Percentiles rank a stretch among this genome's conserved stretches.
phyloP scores from a whole-genome alignment of 345 rosid genomes.

The Streptanthus diversifolius region DNA sequence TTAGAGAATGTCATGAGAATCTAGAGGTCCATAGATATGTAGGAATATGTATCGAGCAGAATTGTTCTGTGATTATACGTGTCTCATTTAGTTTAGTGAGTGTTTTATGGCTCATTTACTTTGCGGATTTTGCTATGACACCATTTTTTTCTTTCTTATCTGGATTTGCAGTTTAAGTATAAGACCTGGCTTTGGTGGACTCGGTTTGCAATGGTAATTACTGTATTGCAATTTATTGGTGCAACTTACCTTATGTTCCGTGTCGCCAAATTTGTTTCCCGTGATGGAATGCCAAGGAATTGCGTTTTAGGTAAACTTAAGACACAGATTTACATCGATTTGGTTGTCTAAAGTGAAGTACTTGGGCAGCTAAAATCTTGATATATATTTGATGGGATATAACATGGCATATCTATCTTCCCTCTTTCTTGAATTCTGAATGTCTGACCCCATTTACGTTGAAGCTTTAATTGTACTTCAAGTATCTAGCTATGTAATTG shows the following conservation, averaged over 20 bases:
- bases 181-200: constrained; percentile 86
- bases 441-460: background rate
- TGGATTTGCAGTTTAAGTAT: constrained; percentile 57
- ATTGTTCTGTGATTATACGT: background rate
- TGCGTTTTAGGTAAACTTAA: constrained; percentile 59
- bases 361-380: background rate
- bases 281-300: constrained; percentile 37
- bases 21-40: background rate
- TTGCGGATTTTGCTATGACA: background rate
- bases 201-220: constrained; percentile 52
- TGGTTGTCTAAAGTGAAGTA: background rate
- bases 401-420: constrained; percentile 6
- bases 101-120: background rate
- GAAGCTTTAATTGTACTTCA: background rate
- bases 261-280: constrained; percentile 48
- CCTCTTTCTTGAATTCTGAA: background rate
- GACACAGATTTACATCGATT: constrained; percentile 4
- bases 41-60: background rate
- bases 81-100: background rate
- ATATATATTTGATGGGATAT: background rate
- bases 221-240: constrained; percentile 56
- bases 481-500: background rate
- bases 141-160: background rate
- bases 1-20: background rate
- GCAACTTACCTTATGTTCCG: constrained; percentile 59